Evolutionary conservation across 2,329 filamentous ascomycete species (phyloP).

Genomic region (Cryphonectria naterciae): DNA sequence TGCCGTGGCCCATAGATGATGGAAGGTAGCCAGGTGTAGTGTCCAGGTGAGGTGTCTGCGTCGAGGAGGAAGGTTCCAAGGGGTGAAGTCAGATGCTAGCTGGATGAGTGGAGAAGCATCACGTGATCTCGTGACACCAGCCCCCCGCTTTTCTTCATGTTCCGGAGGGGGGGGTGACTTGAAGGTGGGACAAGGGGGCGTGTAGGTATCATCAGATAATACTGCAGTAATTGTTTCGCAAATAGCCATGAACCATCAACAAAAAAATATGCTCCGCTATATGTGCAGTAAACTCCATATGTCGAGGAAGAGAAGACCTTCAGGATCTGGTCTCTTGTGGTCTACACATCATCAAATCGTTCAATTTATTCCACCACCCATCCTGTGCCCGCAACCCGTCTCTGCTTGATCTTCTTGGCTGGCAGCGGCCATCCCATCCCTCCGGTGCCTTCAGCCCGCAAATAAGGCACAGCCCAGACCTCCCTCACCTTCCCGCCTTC

Average conservation of each 20-base stretch:
- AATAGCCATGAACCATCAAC: not conserved
- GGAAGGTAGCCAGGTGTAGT: not conserved
- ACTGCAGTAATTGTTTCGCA: not conserved
- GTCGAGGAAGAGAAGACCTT: not conserved
- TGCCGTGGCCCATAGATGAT: not conserved
- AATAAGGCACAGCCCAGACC: constrained; percentile 80
- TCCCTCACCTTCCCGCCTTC: constrained; percentile 59
- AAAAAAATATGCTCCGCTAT: not conserved
- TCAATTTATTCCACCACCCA: constrained; percentile 68
- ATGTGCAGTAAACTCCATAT: not conserved
- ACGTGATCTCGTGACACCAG: constrained; percentile 16
- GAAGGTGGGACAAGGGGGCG: not conserved
- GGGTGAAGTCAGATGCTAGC: not conserved
- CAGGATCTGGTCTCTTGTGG: not conserved
- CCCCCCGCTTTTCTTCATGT: not conserved
- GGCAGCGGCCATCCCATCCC: constrained; percentile 83
- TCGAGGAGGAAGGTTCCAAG: not conserved
- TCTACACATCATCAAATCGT: not conserved
- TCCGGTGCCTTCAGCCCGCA: constrained; percentile 69
- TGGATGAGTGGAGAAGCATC: not conserved
- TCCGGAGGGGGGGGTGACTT: too few species aligned
- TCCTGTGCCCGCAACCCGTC: constrained; percentile 69
- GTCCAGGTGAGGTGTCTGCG: not conserved
- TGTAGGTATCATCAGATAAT: not conserved
- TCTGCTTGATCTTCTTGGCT: constrained; percentile 82